These are phyloP conservation scores for Podaxis pistillaris DNA, from an alignment of 768 basidiomycete genomes.

Conservation along the genomic window DNA sequence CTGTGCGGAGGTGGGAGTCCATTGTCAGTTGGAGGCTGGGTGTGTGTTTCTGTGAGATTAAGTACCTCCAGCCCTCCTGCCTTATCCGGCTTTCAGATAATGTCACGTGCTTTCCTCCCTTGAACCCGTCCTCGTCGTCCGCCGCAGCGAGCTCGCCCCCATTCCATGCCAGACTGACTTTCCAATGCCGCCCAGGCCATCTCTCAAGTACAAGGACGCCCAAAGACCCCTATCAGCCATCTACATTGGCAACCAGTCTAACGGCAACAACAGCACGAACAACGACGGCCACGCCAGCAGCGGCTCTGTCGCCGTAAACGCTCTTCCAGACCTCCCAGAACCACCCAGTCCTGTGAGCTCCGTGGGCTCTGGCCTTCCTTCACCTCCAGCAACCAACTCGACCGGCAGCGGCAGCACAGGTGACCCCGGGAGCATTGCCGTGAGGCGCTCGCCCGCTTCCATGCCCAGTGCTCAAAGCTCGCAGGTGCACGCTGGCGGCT, in stretches of 20 bases:
- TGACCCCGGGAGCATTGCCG: conserved; percentile 46
- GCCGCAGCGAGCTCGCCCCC: neutral
- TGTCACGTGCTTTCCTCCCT: neutral
- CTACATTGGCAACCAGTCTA: conserved; percentile 32
- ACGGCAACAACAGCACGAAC: conserved; percentile 22
- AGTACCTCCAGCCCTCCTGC: neutral
- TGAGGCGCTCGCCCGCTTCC: conserved; percentile 22
- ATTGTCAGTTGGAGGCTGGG: neutral
- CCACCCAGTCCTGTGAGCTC: conserved; percentile 61
- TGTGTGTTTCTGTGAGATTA: neutral
- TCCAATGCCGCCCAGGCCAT: conserved; percentile 39
- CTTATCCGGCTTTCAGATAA: conserved; percentile 3
- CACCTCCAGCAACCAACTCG: conserved; percentile 83
- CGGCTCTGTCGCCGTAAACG: conserved; percentile 27
- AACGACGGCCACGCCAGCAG: conserved; percentile 21
- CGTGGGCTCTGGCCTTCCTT: conserved; percentile 66
- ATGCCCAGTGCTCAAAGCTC: conserved; percentile 23
- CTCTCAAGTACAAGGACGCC: conserved; percentile 28
- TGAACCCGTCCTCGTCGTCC: neutral
- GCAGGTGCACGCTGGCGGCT: conserved; percentile 28
- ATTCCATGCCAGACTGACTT: neutral
- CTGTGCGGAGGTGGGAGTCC: conserved; percentile 28
- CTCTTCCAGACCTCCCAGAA: conserved; percentile 68
- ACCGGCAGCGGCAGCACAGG: conserved; percentile 79
- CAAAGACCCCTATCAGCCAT: conserved; percentile 40